Percentiles rank a stretch among this genome's conserved stretches.
These are phyloP conservation scores for Yarrowia sp. DNA, from an alignment of 805 yeast genomes.

Conservation along the genomic window DNA sequence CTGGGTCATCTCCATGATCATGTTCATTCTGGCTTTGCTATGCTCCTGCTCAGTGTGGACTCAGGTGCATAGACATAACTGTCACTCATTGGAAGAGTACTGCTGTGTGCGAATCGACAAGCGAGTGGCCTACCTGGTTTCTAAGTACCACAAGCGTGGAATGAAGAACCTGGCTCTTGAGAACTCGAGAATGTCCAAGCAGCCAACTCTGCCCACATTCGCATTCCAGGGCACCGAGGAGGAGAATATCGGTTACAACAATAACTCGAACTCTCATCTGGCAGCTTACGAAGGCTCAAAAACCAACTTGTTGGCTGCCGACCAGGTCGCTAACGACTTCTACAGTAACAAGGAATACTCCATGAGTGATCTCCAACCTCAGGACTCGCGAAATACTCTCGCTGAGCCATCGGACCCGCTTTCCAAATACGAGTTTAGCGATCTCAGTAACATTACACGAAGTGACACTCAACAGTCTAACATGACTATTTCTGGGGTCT, in stretches of 20 bases:
- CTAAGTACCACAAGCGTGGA: slow-evolving; percentile 39
- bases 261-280: neutral
- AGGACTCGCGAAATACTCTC: slow-evolving; percentile 6
- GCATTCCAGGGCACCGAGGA: neutral
- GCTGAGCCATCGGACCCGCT: slow-evolving; percentile 10
- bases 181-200: slow-evolving; percentile 31
- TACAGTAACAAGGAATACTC: neutral
- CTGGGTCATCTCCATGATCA: slow-evolving; percentile 65
- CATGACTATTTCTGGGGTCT: neutral
- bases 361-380: neutral
- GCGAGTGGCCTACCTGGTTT: slow-evolving; percentile 52
- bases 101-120: slow-evolving; percentile 59
- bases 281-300: neutral
- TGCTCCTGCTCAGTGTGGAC: slow-evolving; percentile 51
- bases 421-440: neutral
- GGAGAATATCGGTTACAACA: neutral
- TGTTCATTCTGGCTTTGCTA: slow-evolving; percentile 53
- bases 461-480: neutral
- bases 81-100: slow-evolving; percentile 52
- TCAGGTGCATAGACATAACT: slow-evolving; percentile 42
- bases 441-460: neutral
- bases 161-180: slow-evolving; percentile 33
- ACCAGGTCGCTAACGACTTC: neutral
- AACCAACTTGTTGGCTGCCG: neutral
- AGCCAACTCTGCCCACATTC: slow-evolving; percentile 35